These are phyloP conservation scores for Solanum paucissectum DNA, from an alignment of 257 asterid species.

Conservation along the genomic window DNA sequence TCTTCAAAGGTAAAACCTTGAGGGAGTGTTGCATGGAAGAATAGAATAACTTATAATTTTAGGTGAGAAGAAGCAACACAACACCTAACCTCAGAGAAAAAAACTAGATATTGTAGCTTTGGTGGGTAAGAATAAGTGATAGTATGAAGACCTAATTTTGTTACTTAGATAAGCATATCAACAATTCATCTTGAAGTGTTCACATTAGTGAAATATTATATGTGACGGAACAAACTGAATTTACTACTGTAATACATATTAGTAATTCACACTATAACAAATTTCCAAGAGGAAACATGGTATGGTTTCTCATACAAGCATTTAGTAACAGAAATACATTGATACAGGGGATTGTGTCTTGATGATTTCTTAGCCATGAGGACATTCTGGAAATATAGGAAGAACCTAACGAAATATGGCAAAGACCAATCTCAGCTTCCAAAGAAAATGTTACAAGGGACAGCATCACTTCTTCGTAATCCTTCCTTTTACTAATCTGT, in stretches of 20 bases:
- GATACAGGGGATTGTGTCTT: not conserved
- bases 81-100: not conserved
- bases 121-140: not conserved
- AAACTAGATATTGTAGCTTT: not conserved
- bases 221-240: not conserved
- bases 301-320: not conserved
- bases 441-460: not conserved
- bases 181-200: not conserved
- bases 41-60: not conserved
- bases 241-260: not conserved
- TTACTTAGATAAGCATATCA: not conserved
- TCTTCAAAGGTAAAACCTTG: not conserved
- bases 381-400: not conserved
- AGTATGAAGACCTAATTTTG: not conserved
- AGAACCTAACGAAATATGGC: not conserved
- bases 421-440: not conserved
- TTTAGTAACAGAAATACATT: not conserved
- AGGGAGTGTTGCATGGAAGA: not conserved
- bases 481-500: not conserved
- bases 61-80: not conserved
- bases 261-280: not conserved
- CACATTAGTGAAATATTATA: not conserved
- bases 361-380: not conserved
- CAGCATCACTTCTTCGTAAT: not conserved
- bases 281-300: not conserved